Conservation (phyloP, 2,329 filamentous ascomycete species). For the Colletotrichum ledebouriae region DNA sequence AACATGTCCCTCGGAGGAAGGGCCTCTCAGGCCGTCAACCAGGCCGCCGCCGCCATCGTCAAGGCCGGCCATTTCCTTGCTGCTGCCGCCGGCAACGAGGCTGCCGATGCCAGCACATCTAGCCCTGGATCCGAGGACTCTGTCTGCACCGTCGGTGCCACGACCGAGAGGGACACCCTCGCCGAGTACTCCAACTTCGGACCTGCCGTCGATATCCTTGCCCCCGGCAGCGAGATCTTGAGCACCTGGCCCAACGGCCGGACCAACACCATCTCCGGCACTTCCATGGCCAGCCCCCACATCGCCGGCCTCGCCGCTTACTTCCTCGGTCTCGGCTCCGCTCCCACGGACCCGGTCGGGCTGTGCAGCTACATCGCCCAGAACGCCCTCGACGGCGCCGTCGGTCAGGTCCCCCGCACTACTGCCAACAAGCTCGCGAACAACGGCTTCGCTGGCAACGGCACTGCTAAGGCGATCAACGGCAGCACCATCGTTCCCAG, state of each 20-base stretch:
- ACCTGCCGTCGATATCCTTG: constrained; percentile 63
- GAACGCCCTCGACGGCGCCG: constrained; percentile 55
- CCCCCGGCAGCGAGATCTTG: constrained; percentile 61
- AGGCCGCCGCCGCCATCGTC: constrained; percentile 61
- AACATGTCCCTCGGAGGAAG: constrained; percentile 70
- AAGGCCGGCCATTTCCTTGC: constrained; percentile 64
- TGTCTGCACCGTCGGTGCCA: constrained; percentile 68
- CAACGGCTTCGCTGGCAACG: constrained; percentile 47
- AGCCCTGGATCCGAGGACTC: constrained; percentile 63
- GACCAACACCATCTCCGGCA: constrained; percentile 40
- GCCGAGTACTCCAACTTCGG: constrained; percentile 68
- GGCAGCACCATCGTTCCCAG: constrained; percentile 10
- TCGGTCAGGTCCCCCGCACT: constrained; percentile 52
- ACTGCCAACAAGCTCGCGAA: constrained; percentile 53
- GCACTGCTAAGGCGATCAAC: constrained; percentile 30
- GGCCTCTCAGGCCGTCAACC: constrained; percentile 62
- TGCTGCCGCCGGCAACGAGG: constrained; percentile 68
- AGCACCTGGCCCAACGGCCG: constrained; percentile 61
- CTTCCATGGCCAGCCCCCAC: constrained; percentile 45
- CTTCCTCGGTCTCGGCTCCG: constrained; percentile 60
- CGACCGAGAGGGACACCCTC: constrained; percentile 54
- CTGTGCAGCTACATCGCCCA: constrained; percentile 58
- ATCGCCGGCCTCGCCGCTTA: constrained; percentile 44
- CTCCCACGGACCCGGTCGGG: constrained; percentile 47
- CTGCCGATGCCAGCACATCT: constrained; percentile 56